phyloP scores from a whole-genome alignment of 352 stramenopile species.

The Phytopythium helicoides region DNA sequence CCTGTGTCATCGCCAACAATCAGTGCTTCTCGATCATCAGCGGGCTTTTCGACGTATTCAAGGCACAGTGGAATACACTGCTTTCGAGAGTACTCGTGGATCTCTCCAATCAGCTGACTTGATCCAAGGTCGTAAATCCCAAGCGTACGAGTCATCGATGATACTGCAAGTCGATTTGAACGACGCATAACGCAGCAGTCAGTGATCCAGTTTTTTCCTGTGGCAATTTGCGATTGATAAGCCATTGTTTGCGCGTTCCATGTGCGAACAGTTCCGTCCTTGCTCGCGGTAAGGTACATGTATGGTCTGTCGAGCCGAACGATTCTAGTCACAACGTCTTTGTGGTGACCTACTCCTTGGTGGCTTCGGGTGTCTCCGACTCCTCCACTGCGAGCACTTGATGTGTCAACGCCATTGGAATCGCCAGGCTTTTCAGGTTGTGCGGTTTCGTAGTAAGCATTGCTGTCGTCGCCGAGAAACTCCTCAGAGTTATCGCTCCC shows the following conservation, averaged over 20 bases:
- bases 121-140: constrained; percentile 76
- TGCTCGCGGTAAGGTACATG: constrained; percentile 70
- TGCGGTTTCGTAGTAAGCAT: constrained; percentile 59
- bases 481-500: constrained; percentile 59
- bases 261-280: constrained; percentile 70
- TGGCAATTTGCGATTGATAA: constrained; percentile 58
- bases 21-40: constrained; percentile 67
- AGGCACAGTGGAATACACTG: constrained; percentile 80
- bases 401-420: constrained; percentile 7
- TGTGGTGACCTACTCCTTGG: constrained; percentile 39
- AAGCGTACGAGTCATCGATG: constrained; percentile 76
- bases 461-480: constrained; percentile 62
- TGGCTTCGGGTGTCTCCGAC: constrained; percentile 15
- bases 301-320: constrained; percentile 65
- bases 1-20: constrained; percentile 78
- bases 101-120: constrained; percentile 64
- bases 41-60: constrained; percentile 76
- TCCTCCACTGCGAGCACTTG: constrained; percentile 5
- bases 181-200: constrained; percentile 78
- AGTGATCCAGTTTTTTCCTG: constrained; percentile 75
- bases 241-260: constrained; percentile 71
- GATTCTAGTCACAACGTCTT: constrained; percentile 71
- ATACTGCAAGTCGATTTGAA: constrained; percentile 75
- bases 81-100: constrained; percentile 72
- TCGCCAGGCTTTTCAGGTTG: constrained; percentile 55